Conservation (phyloP, 257 asterid genomes). For the Echium plantagineum region DNA sequence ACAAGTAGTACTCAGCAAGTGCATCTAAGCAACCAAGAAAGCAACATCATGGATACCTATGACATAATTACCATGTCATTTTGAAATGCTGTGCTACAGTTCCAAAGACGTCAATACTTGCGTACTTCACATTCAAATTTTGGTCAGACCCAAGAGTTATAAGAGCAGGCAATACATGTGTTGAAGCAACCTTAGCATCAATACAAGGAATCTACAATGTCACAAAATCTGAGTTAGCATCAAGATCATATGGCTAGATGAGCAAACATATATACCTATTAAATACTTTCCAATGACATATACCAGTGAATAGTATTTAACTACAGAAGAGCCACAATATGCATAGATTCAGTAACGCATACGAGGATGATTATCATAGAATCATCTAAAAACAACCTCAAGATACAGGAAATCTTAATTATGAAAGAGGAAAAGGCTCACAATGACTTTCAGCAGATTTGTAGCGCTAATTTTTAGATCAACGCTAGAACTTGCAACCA, state of each 20-base stretch:
- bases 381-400: not conserved
- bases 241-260: not conserved
- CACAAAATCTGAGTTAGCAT: conserved; percentile 9
- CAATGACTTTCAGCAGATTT: conserved; percentile 76
- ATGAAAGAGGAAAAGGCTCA: conserved; percentile 28
- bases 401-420: not conserved
- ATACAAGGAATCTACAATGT: conserved; percentile 61
- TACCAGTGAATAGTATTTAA: too few species aligned
- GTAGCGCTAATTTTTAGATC: conserved; percentile 72
- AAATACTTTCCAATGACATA: too few species aligned
- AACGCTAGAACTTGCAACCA: conserved; percentile 70
- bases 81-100: conserved; percentile 94
- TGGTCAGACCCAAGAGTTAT: conserved; percentile 98
- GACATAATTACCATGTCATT: conserved; percentile 46
- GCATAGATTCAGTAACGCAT: not conserved
- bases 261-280: not conserved
- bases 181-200: conserved; percentile 77
- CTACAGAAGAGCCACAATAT: not conserved
- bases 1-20: conserved; percentile 21
- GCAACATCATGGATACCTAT: not conserved
- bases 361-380: not conserved
- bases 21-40: conserved; percentile 1
- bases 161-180: conserved; percentile 91
- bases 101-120: conserved; percentile 94
- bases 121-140: conserved; percentile 77